Conservation (phyloP, 371 early-diverging fungal species). For the Globomyces sp. region DNA sequence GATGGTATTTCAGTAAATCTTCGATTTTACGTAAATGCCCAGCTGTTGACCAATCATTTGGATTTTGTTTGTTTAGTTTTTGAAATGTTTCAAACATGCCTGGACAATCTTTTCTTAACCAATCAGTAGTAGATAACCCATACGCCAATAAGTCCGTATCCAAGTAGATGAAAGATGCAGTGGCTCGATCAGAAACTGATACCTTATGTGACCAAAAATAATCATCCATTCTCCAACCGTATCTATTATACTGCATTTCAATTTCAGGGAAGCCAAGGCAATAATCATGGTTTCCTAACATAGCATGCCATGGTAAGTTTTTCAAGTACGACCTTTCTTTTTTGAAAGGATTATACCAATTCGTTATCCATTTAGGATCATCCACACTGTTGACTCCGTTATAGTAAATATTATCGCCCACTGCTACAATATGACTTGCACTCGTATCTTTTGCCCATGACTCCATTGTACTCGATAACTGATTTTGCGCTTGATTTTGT, state of each 20-base stretch:
- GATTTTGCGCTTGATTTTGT: background rate
- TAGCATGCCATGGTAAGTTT: conserved; percentile 5
- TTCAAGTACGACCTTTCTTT: background rate
- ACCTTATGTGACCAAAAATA: conserved; percentile 9
- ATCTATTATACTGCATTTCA: background rate
- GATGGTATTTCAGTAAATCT: background rate
- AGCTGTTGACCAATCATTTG: background rate
- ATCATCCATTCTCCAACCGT: conserved; percentile 10
- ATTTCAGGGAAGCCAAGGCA: background rate
- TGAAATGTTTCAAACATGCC: conserved; percentile 7
- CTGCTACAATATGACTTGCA: conserved; percentile 4
- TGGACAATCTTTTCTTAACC: background rate
- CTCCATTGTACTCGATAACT: background rate
- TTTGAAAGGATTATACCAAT: conserved; percentile 11
- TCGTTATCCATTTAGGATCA: background rate
- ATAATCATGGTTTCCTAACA: conserved; percentile 15
- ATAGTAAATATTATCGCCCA: conserved; percentile 11
- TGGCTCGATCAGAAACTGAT: background rate
- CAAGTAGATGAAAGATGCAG: background rate
- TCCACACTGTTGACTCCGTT: background rate
- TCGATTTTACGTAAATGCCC: background rate
- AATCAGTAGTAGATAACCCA: background rate
- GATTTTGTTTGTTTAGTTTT: background rate
- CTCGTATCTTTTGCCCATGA: conserved; percentile 5
- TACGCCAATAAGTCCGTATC: conserved; percentile 4